Base-by-base conservation (phyloP, 306 rosid genomes). In the Quercus engelmannii region DNA sequence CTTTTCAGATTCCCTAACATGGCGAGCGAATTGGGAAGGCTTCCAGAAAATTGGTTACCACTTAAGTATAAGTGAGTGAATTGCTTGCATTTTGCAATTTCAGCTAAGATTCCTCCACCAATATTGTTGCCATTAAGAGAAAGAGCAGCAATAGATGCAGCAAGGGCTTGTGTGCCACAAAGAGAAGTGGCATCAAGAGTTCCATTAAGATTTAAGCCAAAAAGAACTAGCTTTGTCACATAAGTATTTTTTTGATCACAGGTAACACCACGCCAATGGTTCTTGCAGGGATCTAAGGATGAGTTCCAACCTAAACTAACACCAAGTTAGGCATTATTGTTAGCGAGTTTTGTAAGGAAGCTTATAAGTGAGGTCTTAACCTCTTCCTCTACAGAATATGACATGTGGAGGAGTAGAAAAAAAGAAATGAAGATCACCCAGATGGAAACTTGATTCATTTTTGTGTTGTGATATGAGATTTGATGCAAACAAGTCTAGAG, bases 231-330 rank as follows among this genome's bases (percentile, higher is more conserved):
- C 72, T 62, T 78, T 70, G 64, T 74, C 14, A 94, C 82, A 5
- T 78, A 14, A 6, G 4, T 58, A 28, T 85, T 88, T 35, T 11
- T 68, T 14, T 65, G 5, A 73, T 90, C 92, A 74, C 96, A 92
- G 4, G 0, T 6, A 8, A 94, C 90, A 73, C 92, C 90, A 43
- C 11, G 55, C 98, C 98, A 94, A 0, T 1, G 75, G 18, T 82
- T 85, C 62, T 58, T 80, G 85, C 97, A 92, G 17, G 97, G 98
- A 90, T 94, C 96, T 70, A 90, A 76, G 21, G 80, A 83, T 49
- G 5, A 21, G 72, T 71, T 81, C 98, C 96, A 94, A 30, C 55
- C 71, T 81, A 82, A 76, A 75, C 20, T 8, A 46, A 77, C 25
- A 74, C 78, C 83, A 3, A 76, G 67, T 38, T 83, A 80, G 31